Evolutionary conservation across 768 basidiomycete species (phyloP), one percentile per base, ranked within the genome.

Genomic region (Mrakia blollopis): DNA sequence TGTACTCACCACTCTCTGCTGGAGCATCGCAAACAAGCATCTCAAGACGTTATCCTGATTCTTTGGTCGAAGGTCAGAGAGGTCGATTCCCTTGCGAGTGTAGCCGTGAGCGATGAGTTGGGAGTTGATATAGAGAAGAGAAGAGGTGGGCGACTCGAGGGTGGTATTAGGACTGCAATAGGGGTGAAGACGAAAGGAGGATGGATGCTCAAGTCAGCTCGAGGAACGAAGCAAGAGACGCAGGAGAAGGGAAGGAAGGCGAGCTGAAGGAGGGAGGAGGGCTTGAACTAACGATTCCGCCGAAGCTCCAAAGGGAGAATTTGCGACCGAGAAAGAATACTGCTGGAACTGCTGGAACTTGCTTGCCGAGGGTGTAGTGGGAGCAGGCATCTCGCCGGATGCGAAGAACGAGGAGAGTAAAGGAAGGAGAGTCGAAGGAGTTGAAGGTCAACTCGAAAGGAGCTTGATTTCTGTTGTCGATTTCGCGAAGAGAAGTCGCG

Each of bases 71-170:
- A 90, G 83, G 0, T 90, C 90, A 5, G 77, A 65, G 6, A 80
- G 74, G 0, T 91, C 91, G 52, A 94, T 84, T 0, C 89, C 88
- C 0, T 86, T 81, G 14, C 87, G 81, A 1, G 87, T 84, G 79
- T 91, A 94, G 11, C 93, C 93, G 84, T 94, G 92, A 3, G 92
- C 90, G 68, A 92, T 83, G 9, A 94, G 87, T 80, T 94, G 93
- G 28, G 90, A 85, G 81, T 93, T 94, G 81, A 93, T 86, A 81
- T 91, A 93, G 30, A 73, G 63, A 25, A 82, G n/a, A 11, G 79
- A 78, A 13, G 79, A 81, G 18, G 79, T 73, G 30, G 71, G 54
- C 23, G 75, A 63, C 14, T 54, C 28, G 23, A 44, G 2, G 21
- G 69, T 65, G 23, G 60, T 32, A 28, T 74, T 52, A 23, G 41